Base-by-base conservation (phyloP, 2,329 filamentous ascomycete species). In the Corinectria fuckeliana region DNA sequence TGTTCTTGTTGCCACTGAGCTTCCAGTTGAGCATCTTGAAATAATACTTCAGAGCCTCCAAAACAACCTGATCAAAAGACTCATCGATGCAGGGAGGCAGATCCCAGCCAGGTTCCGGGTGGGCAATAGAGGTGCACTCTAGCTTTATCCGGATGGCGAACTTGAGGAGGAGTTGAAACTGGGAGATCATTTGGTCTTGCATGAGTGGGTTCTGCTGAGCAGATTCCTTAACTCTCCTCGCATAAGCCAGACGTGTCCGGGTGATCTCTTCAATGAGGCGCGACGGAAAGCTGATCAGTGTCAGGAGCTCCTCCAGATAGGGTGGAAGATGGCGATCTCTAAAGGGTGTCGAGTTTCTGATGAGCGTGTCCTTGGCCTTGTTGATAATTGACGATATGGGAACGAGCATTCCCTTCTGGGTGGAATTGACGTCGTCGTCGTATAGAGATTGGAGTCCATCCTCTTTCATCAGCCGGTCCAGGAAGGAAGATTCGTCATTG, bases 1-100 rank as follows among this genome's bases (percentile, higher is more conserved):
- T 97, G 78, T 98, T 99, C 76, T 97, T 98, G 81, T 98, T 98
- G 56, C 93, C 92, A 69, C 91, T 93, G 52, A 99, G 81, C 76
- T 98, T 98, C 92, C 93, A 98, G 73, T 98, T 97, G 42, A 99
- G 82, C 85, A 99, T 93, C 75, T 94, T 95, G 83, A 99, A 99
- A 77, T 99, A 99, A 76, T 97, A 98, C 74, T 94, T 96, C 68
- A 99, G 81, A 0, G 94, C 93, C 71, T 97, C 94, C 41, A 99
- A 78, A 9, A 98, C 92, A 16, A 96, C 92, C 30, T 89, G 85
- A 73, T 98, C 95, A 71, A 98, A 99, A 39, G 92, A 92, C 73
- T 99, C 95, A 72, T 98, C 95, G 64, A 99, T 96, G 76, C 93
- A 97, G 8, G 93, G 92, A 3, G 95, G 95, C 54, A 98, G 79